Evolutionary conservation across 805 yeast species (phyloP), one percentile per base, ranked within the genome.

Genomic region (Wickerhamia fluorescens): DNA sequence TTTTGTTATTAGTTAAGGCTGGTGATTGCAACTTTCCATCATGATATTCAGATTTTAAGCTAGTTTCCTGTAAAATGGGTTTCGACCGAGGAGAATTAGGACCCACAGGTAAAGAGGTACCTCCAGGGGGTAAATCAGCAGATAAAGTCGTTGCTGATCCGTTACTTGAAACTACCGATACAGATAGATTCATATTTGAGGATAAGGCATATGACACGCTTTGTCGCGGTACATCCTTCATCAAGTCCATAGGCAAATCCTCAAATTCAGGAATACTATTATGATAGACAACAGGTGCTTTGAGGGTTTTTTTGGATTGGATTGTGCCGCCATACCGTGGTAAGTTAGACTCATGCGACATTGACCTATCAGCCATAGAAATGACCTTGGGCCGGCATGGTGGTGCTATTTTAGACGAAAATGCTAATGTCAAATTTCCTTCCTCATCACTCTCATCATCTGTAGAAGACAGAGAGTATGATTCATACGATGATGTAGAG

Each of bases 341-440:
- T 24, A 58, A 44, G 35, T 60, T 58, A n/a, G 68, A 58, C 25
- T 61, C 67, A 39, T 63, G 66, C 5, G 66, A 58, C 36, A 52
- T 56, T 6, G 68, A 61, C 16, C 71, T 41, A 16, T 53, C 50
- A 26, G 45, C 43, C 25, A 58, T 36, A 4, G 51, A 35, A 9
- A 62, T 40, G 34, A 58, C 51, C 13, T 53, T 54, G 2, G 69
- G 68, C 16, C 60, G 42, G 5, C 53, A 35, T 2, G 36, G 34
- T 1, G 58, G 60, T 0, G 54, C 51, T 6, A 62, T 50, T 36
- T 63, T 62, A 3, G 70, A 61, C 2, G 63, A 43, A 37, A 68
- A 64, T 16, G 65, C 67, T 22, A 68, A 48, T 1, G 71, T 66
- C 32, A 68, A 45, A 36, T 67, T 62, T 2, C 61, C 69, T 27